Base-by-base conservation (phyloP, 2,329 filamentous ascomycete species). In the Aspergillus spinulosporus region DNA sequence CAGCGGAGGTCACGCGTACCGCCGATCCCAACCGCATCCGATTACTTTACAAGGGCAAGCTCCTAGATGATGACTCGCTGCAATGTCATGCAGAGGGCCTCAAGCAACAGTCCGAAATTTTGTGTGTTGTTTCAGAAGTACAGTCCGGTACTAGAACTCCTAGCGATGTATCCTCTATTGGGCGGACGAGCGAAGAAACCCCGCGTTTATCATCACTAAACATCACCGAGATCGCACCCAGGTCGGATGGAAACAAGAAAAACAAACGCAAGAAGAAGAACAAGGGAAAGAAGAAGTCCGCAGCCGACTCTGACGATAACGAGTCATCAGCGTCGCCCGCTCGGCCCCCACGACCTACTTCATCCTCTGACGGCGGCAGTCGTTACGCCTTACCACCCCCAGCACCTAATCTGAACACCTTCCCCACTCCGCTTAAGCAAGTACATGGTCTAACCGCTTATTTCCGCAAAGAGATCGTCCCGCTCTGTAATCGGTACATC, bases 41-140 rank as follows among this genome's bases (percentile, higher is more conserved):
- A 53, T 59, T 80, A 34, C 66, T 80, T 3, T 80, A 80, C 66
- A 80, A 80, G 65, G 76, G 76, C 28, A 74, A 71, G 31, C 59
- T 77, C 37, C 63, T 80, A 48, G 75, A 74, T 52, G 68, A 78
- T 57, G 73, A 80, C 61, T 53, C 61, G 4, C 60, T 61, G 40
- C 64, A 73, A 7, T 75, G 77, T 54, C 74, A 73, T 58, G 64
- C 70, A 36, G 76, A 78, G 57, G 74, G 76, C 12, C 66, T 80
- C 36, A 79, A 79, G 59, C 78, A 80, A 59, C 72, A 79, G 49
- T 79, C 76, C 3, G 74, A 78, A 61, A 70, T 80, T 48, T 64
- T 78, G 53, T 77, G 74, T 51, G 76, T 79, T 39, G 72, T 79
- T 29, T 76, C 74, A 3, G 74, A 77, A 46, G 68, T 67, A n/a